These are phyloP conservation scores for Xylaria bambusicola DNA, from an alignment of 495 filamentous ascomycete genomes.

Conservation along the genomic window DNA sequence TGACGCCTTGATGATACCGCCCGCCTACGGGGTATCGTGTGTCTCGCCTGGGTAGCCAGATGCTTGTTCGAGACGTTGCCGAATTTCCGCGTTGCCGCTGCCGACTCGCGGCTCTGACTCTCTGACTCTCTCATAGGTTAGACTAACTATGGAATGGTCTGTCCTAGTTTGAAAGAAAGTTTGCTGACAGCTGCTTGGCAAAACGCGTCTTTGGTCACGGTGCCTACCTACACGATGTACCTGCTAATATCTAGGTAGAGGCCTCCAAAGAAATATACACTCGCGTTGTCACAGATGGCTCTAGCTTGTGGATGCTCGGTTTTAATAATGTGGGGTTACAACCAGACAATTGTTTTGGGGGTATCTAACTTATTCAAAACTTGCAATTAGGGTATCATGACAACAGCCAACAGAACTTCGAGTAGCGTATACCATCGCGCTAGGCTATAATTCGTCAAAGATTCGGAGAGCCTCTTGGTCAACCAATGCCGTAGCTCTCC, in stretches of 20 bases:
- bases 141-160: neutral
- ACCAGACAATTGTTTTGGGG: neutral
- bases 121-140: neutral
- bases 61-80: neutral
- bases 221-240: neutral
- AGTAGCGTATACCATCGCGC: no score
- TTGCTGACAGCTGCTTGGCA: conserved; percentile 8
- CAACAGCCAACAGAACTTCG: neutral
- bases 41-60: neutral
- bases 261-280: no score
- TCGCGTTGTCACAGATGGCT: no score
- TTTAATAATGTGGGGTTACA: neutral
- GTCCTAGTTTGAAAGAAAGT: neutral
- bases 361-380: conserved; percentile 6
- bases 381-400: neutral
- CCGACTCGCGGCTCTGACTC: no score
- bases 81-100: neutral
- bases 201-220: conserved; percentile 4
- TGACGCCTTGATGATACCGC: neutral
- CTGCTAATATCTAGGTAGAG: neutral
- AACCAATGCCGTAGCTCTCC: conserved; percentile 12
- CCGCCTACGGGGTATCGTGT: neutral
- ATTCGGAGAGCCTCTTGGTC: conserved; percentile 36
- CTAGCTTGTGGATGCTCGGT: no score
- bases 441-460: conserved; percentile 46